Percentiles rank a stretch among this genome's conserved stretches.
Evolutionary conservation across 1,284 basidiomycete genomes (phyloP).

Genomic region (Earliella scabrosa): DNA sequence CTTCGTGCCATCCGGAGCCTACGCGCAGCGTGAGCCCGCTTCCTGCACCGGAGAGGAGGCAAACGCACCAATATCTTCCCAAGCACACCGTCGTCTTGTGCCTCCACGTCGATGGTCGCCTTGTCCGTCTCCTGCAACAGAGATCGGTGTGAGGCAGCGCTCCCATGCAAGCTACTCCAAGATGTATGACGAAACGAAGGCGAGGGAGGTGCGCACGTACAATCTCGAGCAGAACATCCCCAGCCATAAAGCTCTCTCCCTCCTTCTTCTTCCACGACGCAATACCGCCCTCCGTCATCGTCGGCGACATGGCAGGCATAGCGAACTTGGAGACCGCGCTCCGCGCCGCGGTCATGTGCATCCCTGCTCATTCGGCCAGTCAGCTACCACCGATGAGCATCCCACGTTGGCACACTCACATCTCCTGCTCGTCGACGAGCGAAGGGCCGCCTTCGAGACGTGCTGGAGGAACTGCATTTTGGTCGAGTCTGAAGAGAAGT

Average conservation of each 20-base stretch:
- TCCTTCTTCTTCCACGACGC: conserved; percentile 92
- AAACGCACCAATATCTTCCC: conserved; percentile 86
- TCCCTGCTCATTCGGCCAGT: conserved; percentile 41
- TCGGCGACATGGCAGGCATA: conserved; percentile 98
- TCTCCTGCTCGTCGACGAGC: conserved; percentile 22
- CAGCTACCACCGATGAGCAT: background rate
- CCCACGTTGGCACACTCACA: conserved; percentile 16
- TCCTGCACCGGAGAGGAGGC: background rate
- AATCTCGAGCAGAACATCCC: conserved; percentile 94
- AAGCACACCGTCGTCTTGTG: conserved; percentile 93
- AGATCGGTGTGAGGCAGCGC: conserved; percentile 6
- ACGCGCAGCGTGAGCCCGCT: background rate
- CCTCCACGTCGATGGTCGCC: conserved; percentile 99
- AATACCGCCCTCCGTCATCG: conserved; percentile 98
- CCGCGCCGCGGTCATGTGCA: conserved; percentile 60
- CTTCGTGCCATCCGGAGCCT: conserved; percentile 86
- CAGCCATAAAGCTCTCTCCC: conserved; percentile 83
- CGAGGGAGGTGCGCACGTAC: conserved; percentile 53
- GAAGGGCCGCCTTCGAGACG: conserved; percentile 23
- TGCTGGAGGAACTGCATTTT: conserved; percentile 28
- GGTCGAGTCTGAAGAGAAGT: too few relatives aligned
- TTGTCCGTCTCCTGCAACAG: conserved; percentile 92
- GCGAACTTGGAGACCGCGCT: conserved; percentile 71
- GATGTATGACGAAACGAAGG: background rate
- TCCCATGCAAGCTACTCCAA: background rate